These are phyloP conservation scores for Hymenochaete sp. DNA, from an alignment of 1,284 basidiomycete species.

Conservation along the genomic window DNA sequence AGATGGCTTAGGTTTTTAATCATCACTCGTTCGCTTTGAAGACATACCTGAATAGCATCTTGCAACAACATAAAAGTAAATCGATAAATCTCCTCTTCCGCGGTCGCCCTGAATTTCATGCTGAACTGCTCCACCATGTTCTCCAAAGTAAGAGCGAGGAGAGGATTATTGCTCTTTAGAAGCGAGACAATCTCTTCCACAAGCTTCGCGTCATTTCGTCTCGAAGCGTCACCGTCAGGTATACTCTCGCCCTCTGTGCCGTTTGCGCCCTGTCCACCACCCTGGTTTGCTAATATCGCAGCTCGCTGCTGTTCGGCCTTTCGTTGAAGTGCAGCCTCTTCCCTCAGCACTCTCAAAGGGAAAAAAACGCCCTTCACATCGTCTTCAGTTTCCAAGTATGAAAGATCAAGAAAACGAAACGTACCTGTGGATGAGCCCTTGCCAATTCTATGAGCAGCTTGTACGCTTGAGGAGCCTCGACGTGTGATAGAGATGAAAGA, in stretches of 20 bases:
- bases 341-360: conserved; percentile 84
- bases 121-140: conserved; percentile 96
- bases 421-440: conserved; percentile 87
- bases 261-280: conserved; percentile 19
- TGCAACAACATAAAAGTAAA: conserved; percentile 79
- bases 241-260: conserved; percentile 19
- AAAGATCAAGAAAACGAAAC: conserved; percentile 22
- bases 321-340: conserved; percentile 68
- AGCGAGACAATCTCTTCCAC: conserved; percentile 94
- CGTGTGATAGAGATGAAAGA: conserved; percentile 82
- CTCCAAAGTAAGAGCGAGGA: conserved; percentile 92
- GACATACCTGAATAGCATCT: conserved; percentile 57
- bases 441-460: conserved; percentile 87
- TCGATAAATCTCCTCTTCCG: conserved; percentile 94
- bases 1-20: not conserved
- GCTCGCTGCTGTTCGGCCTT: conserved; percentile 22
- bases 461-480: conserved; percentile 90
- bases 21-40: not conserved
- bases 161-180: conserved; percentile 93
- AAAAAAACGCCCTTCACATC: conserved; percentile 83
- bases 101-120: conserved; percentile 82
- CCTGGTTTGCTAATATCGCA: conserved; percentile 18
- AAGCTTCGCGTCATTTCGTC: conserved; percentile 68
- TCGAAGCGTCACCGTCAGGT: conserved; percentile 21
- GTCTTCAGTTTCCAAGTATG: conserved; percentile 7